Evolutionary conservation across 306 rosid species (phyloP).

Genomic region (Herpetospermum pedunculosum): DNA sequence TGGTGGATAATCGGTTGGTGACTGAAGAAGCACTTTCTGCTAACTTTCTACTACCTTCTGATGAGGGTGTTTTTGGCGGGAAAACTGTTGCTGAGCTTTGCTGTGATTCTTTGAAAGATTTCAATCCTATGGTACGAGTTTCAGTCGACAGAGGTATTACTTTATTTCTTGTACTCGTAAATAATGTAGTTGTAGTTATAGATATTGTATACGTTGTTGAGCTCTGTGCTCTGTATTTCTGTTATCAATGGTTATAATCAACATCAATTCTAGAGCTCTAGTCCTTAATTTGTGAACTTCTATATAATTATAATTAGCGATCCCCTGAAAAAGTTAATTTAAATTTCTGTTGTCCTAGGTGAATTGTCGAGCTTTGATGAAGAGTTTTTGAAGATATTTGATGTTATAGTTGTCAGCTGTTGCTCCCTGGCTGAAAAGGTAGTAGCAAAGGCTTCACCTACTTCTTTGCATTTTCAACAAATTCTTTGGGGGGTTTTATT

Average conservation of each 20-base stretch:
- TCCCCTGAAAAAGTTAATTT: not conserved
- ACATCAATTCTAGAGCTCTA: not conserved
- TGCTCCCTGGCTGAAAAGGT: constrained; percentile 74
- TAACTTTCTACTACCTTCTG: constrained; percentile 68
- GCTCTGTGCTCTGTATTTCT: not conserved
- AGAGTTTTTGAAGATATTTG: constrained; percentile 63
- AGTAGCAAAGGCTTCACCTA: constrained; percentile 7
- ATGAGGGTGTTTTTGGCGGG: constrained; percentile 55
- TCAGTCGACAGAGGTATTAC: constrained; percentile 59
- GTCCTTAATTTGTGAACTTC: not conserved
- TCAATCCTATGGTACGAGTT: constrained; percentile 95
- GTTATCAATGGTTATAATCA: not conserved
- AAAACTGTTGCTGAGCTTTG: constrained; percentile 77
- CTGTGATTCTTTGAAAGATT: constrained; percentile 82
- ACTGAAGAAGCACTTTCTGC: constrained; percentile 51
- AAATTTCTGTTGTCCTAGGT: constrained; percentile 30
- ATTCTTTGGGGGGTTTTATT: not conserved
- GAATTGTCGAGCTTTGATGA: constrained; percentile 50
- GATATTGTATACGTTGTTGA: not conserved
- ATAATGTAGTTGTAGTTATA: not conserved
- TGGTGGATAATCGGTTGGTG: constrained; percentile 66
- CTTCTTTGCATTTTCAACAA: not conserved
- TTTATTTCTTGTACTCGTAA: not conserved
- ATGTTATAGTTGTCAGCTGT: constrained; percentile 68
- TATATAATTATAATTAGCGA: not conserved